Evolutionary conservation across 2,329 filamentous ascomycete species (phyloP).

Genomic region (Ophiostoma sp.): DNA sequence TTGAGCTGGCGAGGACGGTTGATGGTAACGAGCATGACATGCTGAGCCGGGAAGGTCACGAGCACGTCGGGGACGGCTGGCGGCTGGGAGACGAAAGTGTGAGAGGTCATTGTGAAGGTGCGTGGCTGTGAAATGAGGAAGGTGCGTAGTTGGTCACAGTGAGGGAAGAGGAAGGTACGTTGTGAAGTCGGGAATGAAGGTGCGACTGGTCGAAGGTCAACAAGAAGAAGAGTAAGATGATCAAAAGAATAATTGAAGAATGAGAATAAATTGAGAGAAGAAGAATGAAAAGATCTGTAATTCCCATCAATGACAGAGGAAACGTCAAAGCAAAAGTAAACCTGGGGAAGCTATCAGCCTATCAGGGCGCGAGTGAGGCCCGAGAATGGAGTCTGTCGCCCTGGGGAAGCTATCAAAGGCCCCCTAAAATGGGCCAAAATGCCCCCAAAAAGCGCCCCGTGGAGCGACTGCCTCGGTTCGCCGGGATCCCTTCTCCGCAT

Average conservation of each 20-base stretch:
- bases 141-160: background rate
- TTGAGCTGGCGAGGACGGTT: constrained; percentile 61
- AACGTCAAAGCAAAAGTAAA: background rate
- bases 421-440: background rate
- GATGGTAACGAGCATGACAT: constrained; percentile 61
- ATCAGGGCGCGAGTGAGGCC: background rate
- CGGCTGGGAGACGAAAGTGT: constrained; percentile 39
- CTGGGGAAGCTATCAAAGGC: background rate
- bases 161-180: background rate
- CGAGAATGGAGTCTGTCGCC: background rate
- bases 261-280: background rate
- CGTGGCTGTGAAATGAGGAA: too few relatives aligned
- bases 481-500: constrained; percentile 8
- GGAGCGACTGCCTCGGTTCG: constrained; percentile 3
- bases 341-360: constrained; percentile 15
- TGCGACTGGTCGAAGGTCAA: background rate
- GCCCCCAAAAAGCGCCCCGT: background rate
- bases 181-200: background rate
- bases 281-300: background rate
- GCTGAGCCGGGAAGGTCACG: constrained; percentile 52
- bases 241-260: background rate
- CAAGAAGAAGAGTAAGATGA: background rate
- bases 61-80: constrained; percentile 45
- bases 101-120: constrained; percentile 12
- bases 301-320: background rate